Percentiles rank a stretch among this genome's conserved stretches.
These are phyloP conservation scores for Syzygium malaccense DNA, from an alignment of 441 rosid species.

Conservation along the genomic window DNA sequence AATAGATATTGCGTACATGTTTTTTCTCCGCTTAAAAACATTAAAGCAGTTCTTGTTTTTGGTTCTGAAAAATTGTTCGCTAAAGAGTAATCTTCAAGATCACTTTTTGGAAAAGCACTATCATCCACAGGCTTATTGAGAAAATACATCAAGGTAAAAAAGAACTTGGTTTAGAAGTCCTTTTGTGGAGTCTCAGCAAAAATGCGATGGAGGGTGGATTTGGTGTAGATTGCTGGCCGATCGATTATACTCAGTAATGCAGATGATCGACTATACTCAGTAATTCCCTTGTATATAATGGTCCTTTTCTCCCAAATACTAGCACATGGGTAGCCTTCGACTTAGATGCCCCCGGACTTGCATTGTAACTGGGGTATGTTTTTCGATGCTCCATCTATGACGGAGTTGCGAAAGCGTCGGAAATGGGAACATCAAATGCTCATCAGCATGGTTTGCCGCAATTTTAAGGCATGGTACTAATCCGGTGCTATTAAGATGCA, in stretches of 20 bases:
- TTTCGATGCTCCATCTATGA: background rate
- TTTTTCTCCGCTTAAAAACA: background rate
- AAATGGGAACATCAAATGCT: background rate
- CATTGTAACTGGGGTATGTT: background rate
- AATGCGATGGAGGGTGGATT: background rate
- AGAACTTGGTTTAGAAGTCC: background rate
- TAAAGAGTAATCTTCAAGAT: background rate
- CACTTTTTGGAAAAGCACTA: background rate
- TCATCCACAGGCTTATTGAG: background rate
- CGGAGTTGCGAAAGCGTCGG: background rate
- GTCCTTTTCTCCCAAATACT: background rate
- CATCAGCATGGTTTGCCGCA: background rate
- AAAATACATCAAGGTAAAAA: background rate
- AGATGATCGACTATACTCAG: background rate
- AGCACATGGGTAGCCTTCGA: background rate
- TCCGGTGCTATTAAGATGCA: background rate
- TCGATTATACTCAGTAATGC: background rate
- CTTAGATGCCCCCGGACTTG: background rate
- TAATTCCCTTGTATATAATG: background rate
- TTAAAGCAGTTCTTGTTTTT: background rate
- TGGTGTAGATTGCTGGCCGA: background rate
- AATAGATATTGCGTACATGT: background rate
- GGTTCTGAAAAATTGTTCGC: background rate
- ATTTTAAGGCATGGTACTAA: background rate
- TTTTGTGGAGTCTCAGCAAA: background rate